Conservation (phyloP, 192 early-diverging fungal genomes). For the Lobulomyces angularis region DNA sequence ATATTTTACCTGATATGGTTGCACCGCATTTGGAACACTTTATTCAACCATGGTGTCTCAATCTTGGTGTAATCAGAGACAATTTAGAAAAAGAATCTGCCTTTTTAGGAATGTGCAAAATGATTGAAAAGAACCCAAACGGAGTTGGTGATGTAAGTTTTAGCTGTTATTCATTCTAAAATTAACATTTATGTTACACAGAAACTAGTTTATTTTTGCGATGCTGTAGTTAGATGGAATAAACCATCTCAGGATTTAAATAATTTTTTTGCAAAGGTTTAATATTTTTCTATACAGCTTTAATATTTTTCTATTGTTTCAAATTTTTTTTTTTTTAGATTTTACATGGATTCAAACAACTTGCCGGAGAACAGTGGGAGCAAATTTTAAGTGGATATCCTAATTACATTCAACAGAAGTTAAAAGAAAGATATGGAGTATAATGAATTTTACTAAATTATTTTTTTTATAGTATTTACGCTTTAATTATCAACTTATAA, state of each 20-base stretch:
- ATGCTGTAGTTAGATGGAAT: conserved; percentile 68
- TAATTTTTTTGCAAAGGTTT: conserved; percentile 49
- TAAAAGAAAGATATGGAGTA: conserved; percentile 8
- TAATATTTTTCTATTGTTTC: too few species aligned
- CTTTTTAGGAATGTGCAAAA: conserved; percentile 87
- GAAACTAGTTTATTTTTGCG: conserved; percentile 63
- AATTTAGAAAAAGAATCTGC: conserved; percentile 94
- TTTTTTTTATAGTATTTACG: too few species aligned
- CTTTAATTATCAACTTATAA: too few species aligned
- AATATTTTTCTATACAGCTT: neutral
- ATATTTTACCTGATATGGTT: conserved; percentile 66
- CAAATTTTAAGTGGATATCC: conserved; percentile 6
- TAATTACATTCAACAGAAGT: conserved; percentile 9
- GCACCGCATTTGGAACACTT: conserved; percentile 79
- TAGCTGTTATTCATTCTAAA: neutral
- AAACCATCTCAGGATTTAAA: conserved; percentile 47
- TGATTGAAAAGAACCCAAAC: conserved; percentile 84
- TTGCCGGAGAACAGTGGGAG: conserved; percentile 52
- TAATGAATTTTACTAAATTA: too few species aligned
- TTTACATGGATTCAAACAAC: conserved; percentile 49
- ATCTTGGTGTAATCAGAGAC: conserved; percentile 71
- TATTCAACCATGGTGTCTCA: conserved; percentile 65
- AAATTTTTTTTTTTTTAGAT: conserved; percentile 27
- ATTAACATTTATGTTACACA: conserved; percentile 21
- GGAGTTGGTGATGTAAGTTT: conserved; percentile 10